Evolutionary conservation across 148 eudicot genomes (phyloP).

Genomic region (Chenopodium album): DNA sequence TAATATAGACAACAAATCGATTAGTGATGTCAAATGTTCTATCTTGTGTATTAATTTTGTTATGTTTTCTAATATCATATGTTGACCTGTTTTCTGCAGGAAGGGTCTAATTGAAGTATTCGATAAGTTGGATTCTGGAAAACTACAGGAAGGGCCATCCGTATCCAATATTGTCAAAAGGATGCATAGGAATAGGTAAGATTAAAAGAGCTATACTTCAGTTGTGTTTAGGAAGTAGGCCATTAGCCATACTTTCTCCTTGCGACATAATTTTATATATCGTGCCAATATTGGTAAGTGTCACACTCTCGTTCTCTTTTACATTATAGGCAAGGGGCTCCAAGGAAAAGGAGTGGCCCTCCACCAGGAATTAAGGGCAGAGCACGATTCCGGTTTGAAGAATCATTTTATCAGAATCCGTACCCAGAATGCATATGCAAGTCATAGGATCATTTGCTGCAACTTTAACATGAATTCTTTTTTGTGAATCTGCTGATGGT

Average conservation of each 20-base stretch:
- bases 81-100: constrained; percentile 45
- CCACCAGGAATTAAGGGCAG: constrained; percentile 80
- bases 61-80: neutral
- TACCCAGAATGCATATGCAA: constrained; percentile 84
- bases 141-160: constrained; percentile 44
- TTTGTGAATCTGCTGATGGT: neutral
- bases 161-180: constrained; percentile 48
- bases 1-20: neutral
- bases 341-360: constrained; percentile 69
- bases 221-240: neutral
- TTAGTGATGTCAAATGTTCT: neutral
- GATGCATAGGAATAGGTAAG: constrained; percentile 74
- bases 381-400: constrained; percentile 69
- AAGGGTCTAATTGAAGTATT: constrained; percentile 71
- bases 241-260: neutral
- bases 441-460: constrained; percentile 24
- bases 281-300: neutral
- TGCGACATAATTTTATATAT: neutral
- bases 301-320: neutral
- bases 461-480: too few relatives aligned
- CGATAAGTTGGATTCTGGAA: constrained; percentile 68
- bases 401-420: constrained; percentile 86
- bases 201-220: neutral
- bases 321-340: constrained; percentile 68
- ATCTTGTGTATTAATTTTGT: neutral